Evolutionary conservation across 257 asterid genomes (phyloP).

Genomic region (Solanum sejunctum): DNA sequence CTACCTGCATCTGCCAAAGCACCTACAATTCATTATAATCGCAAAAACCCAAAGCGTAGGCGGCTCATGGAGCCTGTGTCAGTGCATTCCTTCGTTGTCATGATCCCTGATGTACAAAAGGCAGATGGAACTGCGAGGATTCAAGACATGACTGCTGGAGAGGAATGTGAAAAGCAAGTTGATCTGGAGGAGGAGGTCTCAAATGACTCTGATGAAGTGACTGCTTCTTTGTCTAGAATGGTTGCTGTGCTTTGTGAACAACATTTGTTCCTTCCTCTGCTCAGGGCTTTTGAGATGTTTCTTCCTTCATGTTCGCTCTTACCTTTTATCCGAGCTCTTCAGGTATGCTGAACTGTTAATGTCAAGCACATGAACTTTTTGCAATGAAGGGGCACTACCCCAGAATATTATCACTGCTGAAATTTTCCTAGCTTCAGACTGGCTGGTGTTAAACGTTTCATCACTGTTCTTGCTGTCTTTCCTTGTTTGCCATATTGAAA

Average conservation of each 20-base stretch:
- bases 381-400: not conserved
- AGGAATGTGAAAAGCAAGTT: slow-evolving; percentile 27
- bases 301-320: slow-evolving; percentile 95
- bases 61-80: slow-evolving; percentile 57
- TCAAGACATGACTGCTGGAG: slow-evolving; percentile 36
- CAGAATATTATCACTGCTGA: not conserved
- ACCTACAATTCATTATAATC: slow-evolving; percentile 57
- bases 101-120: slow-evolving; percentile 33
- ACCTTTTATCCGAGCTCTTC: slow-evolving; percentile 92
- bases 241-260: slow-evolving; percentile 92
- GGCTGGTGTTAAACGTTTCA: not conserved
- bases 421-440: not conserved
- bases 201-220: slow-evolving; percentile 43
- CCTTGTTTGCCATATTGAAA: not conserved
- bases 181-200: slow-evolving; percentile 30
- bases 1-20: slow-evolving; percentile 67
- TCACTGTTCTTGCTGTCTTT: not conserved
- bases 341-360: slow-evolving; percentile 41
- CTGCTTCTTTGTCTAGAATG: slow-evolving; percentile 69
- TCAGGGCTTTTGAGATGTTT: slow-evolving; percentile 92
- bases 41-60: slow-evolving; percentile 77
- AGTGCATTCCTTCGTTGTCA: slow-evolving; percentile 21
- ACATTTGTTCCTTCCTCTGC: slow-evolving; percentile 74
- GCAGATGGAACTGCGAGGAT: slow-evolving; percentile 27
- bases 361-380: not conserved